Base-by-base conservation (phyloP, 148 eudicot genomes). In the Vaccinium macrocarpon region DNA sequence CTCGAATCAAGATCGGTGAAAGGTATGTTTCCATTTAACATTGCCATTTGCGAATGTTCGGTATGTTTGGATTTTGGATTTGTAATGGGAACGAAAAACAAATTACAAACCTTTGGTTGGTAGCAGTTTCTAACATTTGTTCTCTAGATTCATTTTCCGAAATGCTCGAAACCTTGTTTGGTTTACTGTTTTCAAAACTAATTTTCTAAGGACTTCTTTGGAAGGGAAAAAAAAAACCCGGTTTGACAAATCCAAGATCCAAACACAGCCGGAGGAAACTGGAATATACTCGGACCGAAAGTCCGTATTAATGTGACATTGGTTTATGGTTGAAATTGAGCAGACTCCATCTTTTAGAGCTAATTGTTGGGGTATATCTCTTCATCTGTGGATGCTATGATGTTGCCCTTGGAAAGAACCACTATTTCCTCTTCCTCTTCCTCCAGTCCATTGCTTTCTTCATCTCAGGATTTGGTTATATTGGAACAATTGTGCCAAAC, bases 371-470 rank as follows among this genome's bases (percentile, higher is more conserved):
- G 8, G 84, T 84, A 23, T 95, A 88, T 53, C 94, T 95, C 10
- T 89, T 95, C 59, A 61, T 88, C 16, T 90, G 93, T 57, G 98
- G 94, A 62, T 95, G 93, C 86, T 95, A 94, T 59, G 98, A 91
- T 78, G 50, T 84, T 23, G 46, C 81, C 1, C 89, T 38, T 55
- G 95, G 95, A 2, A 94, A 86, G 77, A 93, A 89, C 80, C 86
- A 80, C 48, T 95, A 91, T 87, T 95, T 86, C 89, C 86, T 95
- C 6, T 95, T 89, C 90, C 90, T 95, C 25, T 92, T 94, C 82
- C 84, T 94, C 19, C 98, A 95, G 77, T 86, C 92, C 16, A 68
- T 89, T 14, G 93, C 94, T 19, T 95, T 95, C 90, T 91, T 92
- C 80, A 76, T 94, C 35, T 91, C 92, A 8, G 98, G 93, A 35